These are phyloP conservation scores for Hyaloraphidium curvatum DNA, from an alignment of 192 early-diverging fungal genomes.

Conservation along the genomic window DNA sequence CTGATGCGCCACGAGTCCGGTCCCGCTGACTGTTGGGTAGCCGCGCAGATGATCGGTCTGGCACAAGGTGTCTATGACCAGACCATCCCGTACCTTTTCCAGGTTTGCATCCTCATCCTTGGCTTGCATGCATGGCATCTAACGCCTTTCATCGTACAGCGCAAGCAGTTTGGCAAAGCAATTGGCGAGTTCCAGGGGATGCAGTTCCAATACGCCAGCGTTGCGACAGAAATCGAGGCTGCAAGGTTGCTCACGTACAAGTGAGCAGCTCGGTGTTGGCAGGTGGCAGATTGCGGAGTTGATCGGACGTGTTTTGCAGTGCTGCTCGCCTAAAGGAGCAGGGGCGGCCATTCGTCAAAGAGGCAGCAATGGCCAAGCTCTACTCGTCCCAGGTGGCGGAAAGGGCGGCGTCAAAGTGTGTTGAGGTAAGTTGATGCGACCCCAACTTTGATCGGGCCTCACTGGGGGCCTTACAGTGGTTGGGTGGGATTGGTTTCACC, in stretches of 20 bases:
- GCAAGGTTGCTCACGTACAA: conserved; percentile 93
- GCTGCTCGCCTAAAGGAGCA: conserved; percentile 89
- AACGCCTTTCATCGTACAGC: conserved; percentile 77
- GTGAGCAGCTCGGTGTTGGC: no score
- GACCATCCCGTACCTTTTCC: conserved; percentile 33
- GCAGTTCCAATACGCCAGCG: conserved; percentile 60
- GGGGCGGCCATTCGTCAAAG: conserved; percentile 76
- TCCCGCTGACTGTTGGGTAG: neutral
- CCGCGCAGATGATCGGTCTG: conserved; percentile 76
- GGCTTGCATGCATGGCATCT: neutral
- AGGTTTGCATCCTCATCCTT: neutral
- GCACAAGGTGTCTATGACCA: conserved; percentile 84
- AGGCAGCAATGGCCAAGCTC: conserved; percentile 98
- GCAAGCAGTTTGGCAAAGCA: conserved; percentile 76
- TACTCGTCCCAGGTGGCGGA: conserved; percentile 92
- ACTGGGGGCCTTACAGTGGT: no score
- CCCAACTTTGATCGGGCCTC: no score
- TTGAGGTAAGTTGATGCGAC: no score
- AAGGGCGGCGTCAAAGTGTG: conserved; percentile 61
- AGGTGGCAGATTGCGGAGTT: no score
- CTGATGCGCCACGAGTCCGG: neutral
- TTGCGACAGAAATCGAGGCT: conserved; percentile 90
- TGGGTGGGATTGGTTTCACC: conserved; percentile 95
- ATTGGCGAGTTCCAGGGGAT: conserved; percentile 83
- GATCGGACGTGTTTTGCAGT: no score